Conservation (phyloP, 1,139 yeast species). For the Candida albicans region DNA sequence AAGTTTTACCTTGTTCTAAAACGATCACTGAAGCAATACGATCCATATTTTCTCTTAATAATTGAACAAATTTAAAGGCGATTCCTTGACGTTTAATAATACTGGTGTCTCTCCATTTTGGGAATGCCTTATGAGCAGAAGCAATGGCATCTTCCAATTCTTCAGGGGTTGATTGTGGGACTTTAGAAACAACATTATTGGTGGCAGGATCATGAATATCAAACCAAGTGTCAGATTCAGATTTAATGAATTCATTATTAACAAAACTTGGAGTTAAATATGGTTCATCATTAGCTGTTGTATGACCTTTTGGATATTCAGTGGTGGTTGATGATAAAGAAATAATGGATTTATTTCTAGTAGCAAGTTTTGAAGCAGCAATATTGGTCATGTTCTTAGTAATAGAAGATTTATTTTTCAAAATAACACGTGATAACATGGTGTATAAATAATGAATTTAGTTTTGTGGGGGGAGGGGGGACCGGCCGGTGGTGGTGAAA, state of each 20-base stretch:
- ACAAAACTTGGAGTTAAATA: conserved; percentile 57
- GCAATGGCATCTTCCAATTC: conserved; percentile 70
- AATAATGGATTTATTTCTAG: conserved; percentile 24
- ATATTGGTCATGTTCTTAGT: not conserved
- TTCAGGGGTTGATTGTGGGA: conserved; percentile 69
- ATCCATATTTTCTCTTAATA: conserved; percentile 70
- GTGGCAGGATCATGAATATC: conserved; percentile 81
- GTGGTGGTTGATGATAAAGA: conserved; percentile 33
- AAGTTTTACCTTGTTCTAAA: conserved; percentile 79
- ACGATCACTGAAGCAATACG: conserved; percentile 71
- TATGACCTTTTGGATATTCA: conserved; percentile 50
- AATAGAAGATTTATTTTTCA: conserved; percentile 5
- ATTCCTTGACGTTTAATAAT: conserved; percentile 72
- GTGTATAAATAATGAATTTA: not conserved
- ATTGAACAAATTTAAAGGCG: conserved; percentile 69
- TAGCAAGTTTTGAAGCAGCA: conserved; percentile 8
- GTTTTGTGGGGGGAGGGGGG: not conserved
- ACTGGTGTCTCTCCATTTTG: conserved; percentile 57
- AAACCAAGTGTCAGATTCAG: conserved; percentile 61
- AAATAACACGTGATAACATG: conserved; percentile 16
- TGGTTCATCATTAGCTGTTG: conserved; percentile 38
- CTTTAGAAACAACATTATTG: conserved; percentile 61
- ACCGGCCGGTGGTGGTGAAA: too few relatives aligned
- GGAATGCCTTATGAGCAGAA: conserved; percentile 63
- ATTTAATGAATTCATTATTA: conserved; percentile 58